phyloP scores from a whole-genome alignment of 2,329 filamentous ascomycete species.

The Phialocephala sp. region DNA sequence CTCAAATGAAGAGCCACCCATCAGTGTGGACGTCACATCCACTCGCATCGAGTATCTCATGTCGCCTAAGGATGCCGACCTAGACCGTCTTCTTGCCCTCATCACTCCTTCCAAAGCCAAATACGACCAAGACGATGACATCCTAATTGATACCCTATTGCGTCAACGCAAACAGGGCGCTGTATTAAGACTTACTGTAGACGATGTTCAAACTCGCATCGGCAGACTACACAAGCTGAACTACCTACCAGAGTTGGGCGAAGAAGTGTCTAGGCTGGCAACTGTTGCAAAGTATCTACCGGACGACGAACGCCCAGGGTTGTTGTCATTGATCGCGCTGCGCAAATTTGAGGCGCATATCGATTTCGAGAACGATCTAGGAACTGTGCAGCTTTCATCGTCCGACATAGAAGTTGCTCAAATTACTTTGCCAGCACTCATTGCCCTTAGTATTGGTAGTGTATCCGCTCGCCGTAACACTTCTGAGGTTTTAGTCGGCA shows the following conservation, averaged over 20 bases:
- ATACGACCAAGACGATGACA: slow-evolving; percentile 87
- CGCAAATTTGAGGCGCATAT: slow-evolving; percentile 66
- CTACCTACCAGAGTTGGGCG: slow-evolving; percentile 71
- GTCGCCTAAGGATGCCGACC: slow-evolving; percentile 76
- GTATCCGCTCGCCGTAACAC: slow-evolving; percentile 68
- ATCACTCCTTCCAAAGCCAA: slow-evolving; percentile 92
- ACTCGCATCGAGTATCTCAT: slow-evolving; percentile 75
- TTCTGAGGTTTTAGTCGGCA: slow-evolving; percentile 74
- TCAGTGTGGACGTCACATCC: slow-evolving; percentile 66
- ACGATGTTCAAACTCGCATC: slow-evolving; percentile 66
- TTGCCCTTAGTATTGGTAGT: slow-evolving; percentile 75
- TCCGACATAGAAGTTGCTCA: slow-evolving; percentile 75
- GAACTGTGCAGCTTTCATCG: slow-evolving; percentile 63
- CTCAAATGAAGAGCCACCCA: slow-evolving; percentile 60
- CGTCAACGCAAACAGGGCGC: slow-evolving; percentile 86
- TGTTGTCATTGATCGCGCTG: slow-evolving; percentile 76
- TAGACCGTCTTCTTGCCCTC: slow-evolving; percentile 81
- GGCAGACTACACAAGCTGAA: slow-evolving; percentile 68
- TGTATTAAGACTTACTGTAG: slow-evolving; percentile 74
- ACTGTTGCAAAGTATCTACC: slow-evolving; percentile 93
- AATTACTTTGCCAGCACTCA: slow-evolving; percentile 81
- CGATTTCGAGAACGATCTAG: slow-evolving; percentile 72
- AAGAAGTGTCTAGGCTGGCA: slow-evolving; percentile 81
- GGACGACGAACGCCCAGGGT: slow-evolving; percentile 90
- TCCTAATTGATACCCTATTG: slow-evolving; percentile 89